Base-by-base conservation (phyloP, 2,329 filamentous ascomycete genomes). In the Hypoxylon sp. region DNA sequence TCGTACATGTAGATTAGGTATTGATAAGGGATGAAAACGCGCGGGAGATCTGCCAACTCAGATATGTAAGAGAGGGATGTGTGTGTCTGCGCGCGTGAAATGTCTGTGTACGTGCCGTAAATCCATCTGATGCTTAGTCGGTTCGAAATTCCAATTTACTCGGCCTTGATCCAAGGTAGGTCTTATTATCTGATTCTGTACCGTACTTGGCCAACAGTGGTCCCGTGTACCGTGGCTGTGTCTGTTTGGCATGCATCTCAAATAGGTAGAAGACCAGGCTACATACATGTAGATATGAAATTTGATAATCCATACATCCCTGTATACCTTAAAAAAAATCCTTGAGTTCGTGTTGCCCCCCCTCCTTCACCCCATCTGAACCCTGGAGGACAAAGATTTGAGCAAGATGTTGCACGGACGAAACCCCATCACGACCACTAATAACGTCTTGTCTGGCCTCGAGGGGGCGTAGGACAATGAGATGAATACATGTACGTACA, bases 171-270 rank as follows among this genome's bases (percentile, higher is more conserved):
- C 53, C 47, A 35, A 26, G 11, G 29, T 46, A 46, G 26, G 26
- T 58, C 6, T 29, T 17, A 17, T 29, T 50, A 46, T 59, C 52
- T 29, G 48, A 53, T n/a, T 48, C 33, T 44, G 60, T 64, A 64
- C 66, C 66, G 52, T 59, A 59, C 39, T 60, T 63, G 63, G 47
- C 50, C 52, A 65, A 62, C 61, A 63, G 53, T 63, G 68, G 65
- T 64, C 62, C 60, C 57, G 54, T 71, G 66, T 63, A 67, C 57
- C 66, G 69, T 71, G 69, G 69, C 69, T 71, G 54, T 71, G 69
- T 70, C 61, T 70, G 67, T 70, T 67, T 70, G 69, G 67, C 60
- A 70, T 67, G 64, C 63, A 63, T 47, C 59, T 66, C 62, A 47
- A 66, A 66, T 58, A 60, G 57, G 44, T 52, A 57, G 66, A 58